phyloP scores from a whole-genome alignment of 2,329 filamentous ascomycete genomes.

The Talaromyces pinophilus region DNA sequence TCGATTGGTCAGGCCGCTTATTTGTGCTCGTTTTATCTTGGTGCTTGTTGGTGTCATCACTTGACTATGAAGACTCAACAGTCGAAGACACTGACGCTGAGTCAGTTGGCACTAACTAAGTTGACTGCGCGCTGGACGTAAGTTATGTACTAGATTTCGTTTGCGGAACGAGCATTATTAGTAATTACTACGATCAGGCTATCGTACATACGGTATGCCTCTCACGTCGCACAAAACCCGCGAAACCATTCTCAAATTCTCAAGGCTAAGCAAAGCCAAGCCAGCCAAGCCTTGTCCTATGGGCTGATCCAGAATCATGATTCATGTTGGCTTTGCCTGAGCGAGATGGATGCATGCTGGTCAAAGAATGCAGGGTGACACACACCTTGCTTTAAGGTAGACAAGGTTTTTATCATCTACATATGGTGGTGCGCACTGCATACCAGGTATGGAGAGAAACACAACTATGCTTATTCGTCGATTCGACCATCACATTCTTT shows the following conservation, averaged over 20 bases:
- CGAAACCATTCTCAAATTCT: background rate
- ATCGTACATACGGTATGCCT: background rate
- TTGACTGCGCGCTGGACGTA: background rate
- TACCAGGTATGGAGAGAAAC: background rate
- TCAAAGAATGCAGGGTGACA: conserved; percentile 3
- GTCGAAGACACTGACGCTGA: background rate
- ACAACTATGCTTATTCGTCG: background rate
- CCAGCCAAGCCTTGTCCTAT: conserved; percentile 1
- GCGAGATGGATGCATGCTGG: background rate
- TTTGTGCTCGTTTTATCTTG: background rate
- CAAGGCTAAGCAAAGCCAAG: background rate
- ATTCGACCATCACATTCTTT: conserved; percentile 2
- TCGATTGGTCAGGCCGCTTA: conserved; percentile 8
- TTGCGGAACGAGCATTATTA: too few species aligned
- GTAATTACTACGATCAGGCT: background rate
- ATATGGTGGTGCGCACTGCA: background rate
- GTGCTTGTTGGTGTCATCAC: background rate
- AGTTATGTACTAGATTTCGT: background rate
- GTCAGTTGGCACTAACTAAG: background rate
- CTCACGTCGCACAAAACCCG: background rate
- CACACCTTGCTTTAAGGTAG: background rate
- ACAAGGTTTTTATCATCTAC: background rate
- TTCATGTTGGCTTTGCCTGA: background rate
- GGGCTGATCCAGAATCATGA: conserved; percentile 3
- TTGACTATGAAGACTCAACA: background rate